These are phyloP conservation scores for Pseudognaphalium luteoalbum DNA, from an alignment of 129 eudicot genomes.

Conservation along the genomic window DNA sequence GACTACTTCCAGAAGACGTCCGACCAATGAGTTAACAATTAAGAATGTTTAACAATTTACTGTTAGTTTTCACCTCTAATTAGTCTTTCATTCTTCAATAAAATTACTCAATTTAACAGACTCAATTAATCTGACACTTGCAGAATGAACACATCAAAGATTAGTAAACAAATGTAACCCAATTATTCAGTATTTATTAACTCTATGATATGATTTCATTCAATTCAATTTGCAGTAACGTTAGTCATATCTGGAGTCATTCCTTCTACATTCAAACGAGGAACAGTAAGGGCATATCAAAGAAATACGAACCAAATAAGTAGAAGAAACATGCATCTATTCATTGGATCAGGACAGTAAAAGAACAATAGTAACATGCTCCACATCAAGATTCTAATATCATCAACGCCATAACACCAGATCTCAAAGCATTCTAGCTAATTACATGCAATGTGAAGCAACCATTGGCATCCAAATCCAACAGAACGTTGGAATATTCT, in stretches of 20 bases:
- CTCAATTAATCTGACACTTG: too few relatives aligned
- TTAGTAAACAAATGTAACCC: not conserved
- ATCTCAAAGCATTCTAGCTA: not conserved
- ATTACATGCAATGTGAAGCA: constrained; percentile 16
- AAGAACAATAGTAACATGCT: not conserved
- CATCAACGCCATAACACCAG: not conserved
- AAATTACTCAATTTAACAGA: too few relatives aligned
- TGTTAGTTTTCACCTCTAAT: too few relatives aligned
- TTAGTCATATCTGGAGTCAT: not conserved
- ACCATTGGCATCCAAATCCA: constrained; percentile 17
- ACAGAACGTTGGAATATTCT: constrained; percentile 23
- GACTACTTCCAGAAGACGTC: too few relatives aligned
- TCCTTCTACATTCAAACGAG: not conserved
- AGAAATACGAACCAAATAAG: not conserved
- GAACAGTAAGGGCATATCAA: not conserved
- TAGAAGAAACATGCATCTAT: not conserved
- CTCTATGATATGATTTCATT: not conserved
- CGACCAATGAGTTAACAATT: too few relatives aligned
- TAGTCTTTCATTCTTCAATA: too few relatives aligned
- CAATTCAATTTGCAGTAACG: not conserved
- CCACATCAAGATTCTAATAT: not conserved
- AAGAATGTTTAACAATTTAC: too few relatives aligned
- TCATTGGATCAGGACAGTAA: not conserved
- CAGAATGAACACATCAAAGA: too few relatives aligned
- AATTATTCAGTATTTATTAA: not conserved